Evolutionary conservation across 257 asterid species (phyloP).

Genomic region (Avicennia marina): DNA sequence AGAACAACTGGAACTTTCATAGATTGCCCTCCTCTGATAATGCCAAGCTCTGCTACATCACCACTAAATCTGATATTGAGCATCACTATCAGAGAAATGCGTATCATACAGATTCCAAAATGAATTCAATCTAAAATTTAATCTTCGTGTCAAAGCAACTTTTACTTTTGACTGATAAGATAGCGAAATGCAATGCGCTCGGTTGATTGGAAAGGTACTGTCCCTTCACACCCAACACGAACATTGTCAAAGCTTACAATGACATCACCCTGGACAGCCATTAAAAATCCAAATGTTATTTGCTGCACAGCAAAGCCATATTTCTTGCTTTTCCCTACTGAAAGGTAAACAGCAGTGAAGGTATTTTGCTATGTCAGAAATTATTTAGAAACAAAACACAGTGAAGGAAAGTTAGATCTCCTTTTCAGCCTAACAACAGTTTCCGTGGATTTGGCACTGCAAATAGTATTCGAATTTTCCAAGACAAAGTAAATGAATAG

Average conservation of each 20-base stretch:
- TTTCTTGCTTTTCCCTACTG: constrained; percentile 5
- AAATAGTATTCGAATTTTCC: too few relatives aligned
- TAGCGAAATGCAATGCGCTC: constrained; percentile 97
- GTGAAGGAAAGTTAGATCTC: too few relatives aligned
- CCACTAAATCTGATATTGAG: constrained; percentile 61
- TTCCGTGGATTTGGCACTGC: too few relatives aligned
- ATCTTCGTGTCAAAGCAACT: constrained; percentile 10
- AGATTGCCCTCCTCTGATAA: constrained; percentile 65
- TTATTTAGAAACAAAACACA: too few relatives aligned
- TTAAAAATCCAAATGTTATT: constrained; percentile 11
- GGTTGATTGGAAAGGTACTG: constrained; percentile 85
- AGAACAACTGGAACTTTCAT: constrained; percentile 68
- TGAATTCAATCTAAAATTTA: constrained; percentile 11
- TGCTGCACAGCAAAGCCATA: not conserved
- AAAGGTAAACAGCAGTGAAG: too few relatives aligned
- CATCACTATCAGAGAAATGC: constrained; percentile 9
- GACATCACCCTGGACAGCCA: constrained; percentile 77
- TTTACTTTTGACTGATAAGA: constrained; percentile 80
- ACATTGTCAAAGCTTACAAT: constrained; percentile 82
- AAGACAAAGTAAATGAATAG: too few relatives aligned
- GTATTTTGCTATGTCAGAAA: too few relatives aligned
- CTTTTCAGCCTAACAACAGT: too few relatives aligned
- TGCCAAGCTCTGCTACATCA: constrained; percentile 80
- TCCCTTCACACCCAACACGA: constrained; percentile 93
- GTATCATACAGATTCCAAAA: not conserved